Percentiles rank a stretch among this genome's conserved stretches.
phyloP scores from a whole-genome alignment of 106 monocot species.

The Agapanthus africanus region DNA sequence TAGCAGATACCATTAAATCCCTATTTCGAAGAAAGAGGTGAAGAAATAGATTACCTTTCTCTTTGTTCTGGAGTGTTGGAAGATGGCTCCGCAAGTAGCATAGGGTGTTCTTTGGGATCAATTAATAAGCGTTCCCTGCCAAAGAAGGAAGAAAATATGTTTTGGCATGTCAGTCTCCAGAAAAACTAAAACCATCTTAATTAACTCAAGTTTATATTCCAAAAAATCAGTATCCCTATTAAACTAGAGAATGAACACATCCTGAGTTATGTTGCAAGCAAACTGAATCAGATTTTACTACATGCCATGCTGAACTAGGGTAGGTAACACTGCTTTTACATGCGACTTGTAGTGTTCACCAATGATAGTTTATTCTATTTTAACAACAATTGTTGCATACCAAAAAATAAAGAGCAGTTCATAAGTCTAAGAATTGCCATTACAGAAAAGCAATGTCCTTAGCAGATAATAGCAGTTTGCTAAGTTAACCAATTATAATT shows the following conservation, averaged over 20 bases:
- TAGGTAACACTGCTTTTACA: background rate
- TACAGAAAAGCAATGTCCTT: background rate
- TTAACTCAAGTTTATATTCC: background rate
- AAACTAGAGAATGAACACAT: background rate
- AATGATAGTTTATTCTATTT: background rate
- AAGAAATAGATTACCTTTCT: slow-evolving; percentile 53
- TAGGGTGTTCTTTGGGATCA: slow-evolving; percentile 96
- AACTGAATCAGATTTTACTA: background rate
- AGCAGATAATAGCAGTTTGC: background rate
- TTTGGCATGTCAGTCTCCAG: background rate
- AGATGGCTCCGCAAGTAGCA: slow-evolving; percentile 91
- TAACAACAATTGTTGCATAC: background rate
- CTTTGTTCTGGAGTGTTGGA: slow-evolving; percentile 79
- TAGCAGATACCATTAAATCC: background rate
- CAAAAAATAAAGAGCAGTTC: background rate
- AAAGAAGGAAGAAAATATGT: background rate
- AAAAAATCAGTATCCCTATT: background rate
- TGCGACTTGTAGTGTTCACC: background rate
- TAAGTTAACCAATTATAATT: slow-evolving; percentile 3
- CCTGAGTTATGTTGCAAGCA: background rate
- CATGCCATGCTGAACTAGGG: background rate
- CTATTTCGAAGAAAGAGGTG: background rate
- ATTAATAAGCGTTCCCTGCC: slow-evolving; percentile 66
- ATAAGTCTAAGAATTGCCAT: background rate
- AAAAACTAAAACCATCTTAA: background rate